phyloP scores from a whole-genome alignment of 2,329 filamentous ascomycete genomes.

The Cladophialophora bantiana region DNA sequence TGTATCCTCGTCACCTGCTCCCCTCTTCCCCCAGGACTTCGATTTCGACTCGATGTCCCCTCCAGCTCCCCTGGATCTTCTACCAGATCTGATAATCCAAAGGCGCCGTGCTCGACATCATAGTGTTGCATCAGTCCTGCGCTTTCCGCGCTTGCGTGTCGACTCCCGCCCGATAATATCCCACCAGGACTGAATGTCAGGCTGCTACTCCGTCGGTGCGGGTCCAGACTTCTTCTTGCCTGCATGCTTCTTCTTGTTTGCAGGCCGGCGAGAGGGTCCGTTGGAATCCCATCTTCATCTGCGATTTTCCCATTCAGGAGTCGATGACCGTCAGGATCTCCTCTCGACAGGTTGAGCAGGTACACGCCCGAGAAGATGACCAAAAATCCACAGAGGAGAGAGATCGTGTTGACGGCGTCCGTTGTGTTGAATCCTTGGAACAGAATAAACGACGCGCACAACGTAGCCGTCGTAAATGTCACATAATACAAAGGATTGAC shows the following conservation, averaged over 20 bases:
- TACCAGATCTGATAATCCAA: conserved; percentile 79
- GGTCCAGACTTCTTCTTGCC: conserved; percentile 68
- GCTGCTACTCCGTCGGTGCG: conserved; percentile 60
- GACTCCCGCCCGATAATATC: conserved; percentile 47
- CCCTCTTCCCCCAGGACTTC: conserved; percentile 18
- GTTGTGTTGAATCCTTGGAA: conserved; percentile 97
- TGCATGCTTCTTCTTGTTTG: conserved; percentile 96
- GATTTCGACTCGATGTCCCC: conserved; percentile 23
- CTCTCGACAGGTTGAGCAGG: conserved; percentile 90
- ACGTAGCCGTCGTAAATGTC: conserved; percentile 92
- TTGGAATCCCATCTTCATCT: conserved; percentile 80
- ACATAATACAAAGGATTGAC: conserved; percentile 98
- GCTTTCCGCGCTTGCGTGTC: conserved; percentile 61
- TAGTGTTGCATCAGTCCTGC: conserved; percentile 87
- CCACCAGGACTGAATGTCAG: conserved; percentile 59
- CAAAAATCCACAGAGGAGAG: conserved; percentile 89
- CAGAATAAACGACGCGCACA: conserved; percentile 93
- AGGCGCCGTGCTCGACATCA: conserved; percentile 79
- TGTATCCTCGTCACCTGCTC: conserved; percentile 32
- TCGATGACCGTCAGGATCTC: conserved; percentile 81
- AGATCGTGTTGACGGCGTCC: conserved; percentile 88
- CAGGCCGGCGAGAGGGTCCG: conserved; percentile 86
- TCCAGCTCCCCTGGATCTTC: conserved; percentile 61
- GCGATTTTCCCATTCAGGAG: conserved; percentile 63
- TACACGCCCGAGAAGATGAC: conserved; percentile 96